Evolutionary conservation across 2,329 filamentous ascomycete genomes (phyloP).

Genomic region (Calonectria honghensis): DNA sequence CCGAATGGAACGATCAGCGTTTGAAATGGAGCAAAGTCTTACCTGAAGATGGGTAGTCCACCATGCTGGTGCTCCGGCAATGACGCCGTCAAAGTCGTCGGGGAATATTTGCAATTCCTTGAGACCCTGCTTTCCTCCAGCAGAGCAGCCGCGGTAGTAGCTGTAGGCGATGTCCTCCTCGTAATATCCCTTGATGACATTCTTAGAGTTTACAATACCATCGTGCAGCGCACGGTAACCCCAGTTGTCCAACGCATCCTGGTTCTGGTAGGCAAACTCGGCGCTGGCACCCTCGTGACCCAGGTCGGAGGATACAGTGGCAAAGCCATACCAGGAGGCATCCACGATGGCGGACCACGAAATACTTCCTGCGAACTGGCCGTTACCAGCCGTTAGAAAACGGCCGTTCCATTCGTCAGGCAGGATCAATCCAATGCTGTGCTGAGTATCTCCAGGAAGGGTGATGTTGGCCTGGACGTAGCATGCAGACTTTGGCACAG

Average conservation of each 20-base stretch:
- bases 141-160: constrained; percentile 52
- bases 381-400: background rate
- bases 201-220: constrained; percentile 12
- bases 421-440: constrained; percentile 8
- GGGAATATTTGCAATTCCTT: constrained; percentile 13
- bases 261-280: constrained; percentile 14
- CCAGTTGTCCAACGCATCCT: constrained; percentile 12
- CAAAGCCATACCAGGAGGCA: constrained; percentile 11
- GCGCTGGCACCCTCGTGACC: constrained; percentile 9
- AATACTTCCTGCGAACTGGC: constrained; percentile 6
- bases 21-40: background rate
- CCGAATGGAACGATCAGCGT: background rate
- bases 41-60: constrained; percentile 65
- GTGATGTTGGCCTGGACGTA: constrained; percentile 10
- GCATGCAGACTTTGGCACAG: constrained; percentile 9
- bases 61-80: constrained; percentile 67
- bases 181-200: constrained; percentile 21
- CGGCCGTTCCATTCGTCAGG: constrained; percentile 8
- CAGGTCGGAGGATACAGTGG: constrained; percentile 3
- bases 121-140: constrained; percentile 20
- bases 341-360: constrained; percentile 20
- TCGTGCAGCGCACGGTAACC: constrained; percentile 7
- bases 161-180: constrained; percentile 61
- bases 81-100: constrained; percentile 55
- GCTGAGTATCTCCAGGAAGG: constrained; percentile 1